These are phyloP conservation scores for Aspergillus arachidicola DNA, from an alignment of 2,329 filamentous ascomycete species.

Conservation along the genomic window DNA sequence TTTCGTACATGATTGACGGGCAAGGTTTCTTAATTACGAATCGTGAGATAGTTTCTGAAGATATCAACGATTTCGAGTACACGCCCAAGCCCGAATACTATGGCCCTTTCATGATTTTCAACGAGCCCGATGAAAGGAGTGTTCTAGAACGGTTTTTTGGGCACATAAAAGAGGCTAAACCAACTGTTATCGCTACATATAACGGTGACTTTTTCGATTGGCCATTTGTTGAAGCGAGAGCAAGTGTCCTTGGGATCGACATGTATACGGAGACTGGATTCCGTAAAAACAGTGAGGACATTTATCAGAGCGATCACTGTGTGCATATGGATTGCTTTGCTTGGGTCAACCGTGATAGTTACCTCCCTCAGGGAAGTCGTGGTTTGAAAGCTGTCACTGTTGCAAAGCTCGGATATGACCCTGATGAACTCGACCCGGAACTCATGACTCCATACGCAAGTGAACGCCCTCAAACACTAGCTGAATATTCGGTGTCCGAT, in stretches of 20 bases:
- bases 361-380: slow-evolving; percentile 93
- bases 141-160: slow-evolving; percentile 90
- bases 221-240: slow-evolving; percentile 94
- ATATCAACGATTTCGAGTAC: slow-evolving; percentile 97
- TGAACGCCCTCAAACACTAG: slow-evolving; percentile 89
- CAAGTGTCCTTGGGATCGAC: slow-evolving; percentile 92
- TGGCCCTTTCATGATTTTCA: slow-evolving; percentile 96
- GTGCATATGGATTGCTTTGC: slow-evolving; percentile 99
- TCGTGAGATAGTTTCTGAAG: slow-evolving; percentile 94
- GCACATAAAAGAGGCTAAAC: slow-evolving; percentile 91
- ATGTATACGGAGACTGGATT: slow-evolving; percentile 99
- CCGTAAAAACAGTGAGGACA: slow-evolving; percentile 90
- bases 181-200: slow-evolving; percentile 98
- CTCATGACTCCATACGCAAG: slow-evolving; percentile 88
- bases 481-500: slow-evolving; percentile 98
- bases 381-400: slow-evolving; percentile 97
- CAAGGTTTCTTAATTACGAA: slow-evolving; percentile 98
- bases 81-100: slow-evolving; percentile 96
- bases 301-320: slow-evolving; percentile 94
- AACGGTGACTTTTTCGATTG: slow-evolving; percentile 99
- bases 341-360: slow-evolving; percentile 98
- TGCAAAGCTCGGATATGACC: slow-evolving; percentile 96
- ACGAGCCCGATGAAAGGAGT: slow-evolving; percentile 89
- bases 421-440: slow-evolving; percentile 95
- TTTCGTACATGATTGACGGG: slow-evolving; percentile 99